These are phyloP conservation scores for Phytophthora lateralis DNA, from an alignment of 352 stramenopile genomes.

Conservation along the genomic window DNA sequence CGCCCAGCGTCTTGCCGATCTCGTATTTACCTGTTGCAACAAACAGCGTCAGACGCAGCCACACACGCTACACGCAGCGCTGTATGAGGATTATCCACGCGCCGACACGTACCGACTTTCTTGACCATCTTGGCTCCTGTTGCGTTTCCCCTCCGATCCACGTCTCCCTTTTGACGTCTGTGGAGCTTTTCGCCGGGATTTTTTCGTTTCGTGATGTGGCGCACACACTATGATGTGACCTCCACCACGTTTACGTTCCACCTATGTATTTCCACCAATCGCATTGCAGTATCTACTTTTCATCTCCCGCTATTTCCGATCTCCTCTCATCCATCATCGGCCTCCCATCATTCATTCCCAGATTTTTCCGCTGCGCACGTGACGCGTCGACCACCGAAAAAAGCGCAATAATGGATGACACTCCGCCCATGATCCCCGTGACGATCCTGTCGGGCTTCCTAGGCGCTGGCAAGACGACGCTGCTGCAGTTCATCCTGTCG, in stretches of 20 bases:
- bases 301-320: background rate
- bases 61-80: background rate
- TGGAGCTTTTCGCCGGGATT: slow-evolving; percentile 30
- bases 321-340: slow-evolving; percentile 9
- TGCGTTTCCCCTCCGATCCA: slow-evolving; percentile 4
- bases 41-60: background rate
- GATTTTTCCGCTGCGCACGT: background rate
- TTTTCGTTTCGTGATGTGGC: slow-evolving; percentile 23
- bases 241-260: slow-evolving; percentile 16
- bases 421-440: slow-evolving; percentile 70
- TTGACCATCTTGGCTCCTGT: slow-evolving; percentile 45
- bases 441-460: slow-evolving; percentile 97
- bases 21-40: slow-evolving; percentile 93
- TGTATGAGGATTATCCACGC: background rate
- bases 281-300: background rate
- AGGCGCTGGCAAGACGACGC: slow-evolving; percentile 96
- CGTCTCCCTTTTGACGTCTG: slow-evolving; percentile 19
- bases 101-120: slow-evolving; percentile 53
- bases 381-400: slow-evolving; percentile 3
- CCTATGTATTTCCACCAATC: background rate
- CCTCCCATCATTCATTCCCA: background rate
- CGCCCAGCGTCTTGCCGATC: slow-evolving; percentile 95
- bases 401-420: slow-evolving; percentile 4
- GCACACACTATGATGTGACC: background rate
- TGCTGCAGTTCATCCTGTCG: slow-evolving; percentile 97